phyloP scores from a whole-genome alignment of 441 rosid genomes.

The Biscutella laevigata region DNA sequence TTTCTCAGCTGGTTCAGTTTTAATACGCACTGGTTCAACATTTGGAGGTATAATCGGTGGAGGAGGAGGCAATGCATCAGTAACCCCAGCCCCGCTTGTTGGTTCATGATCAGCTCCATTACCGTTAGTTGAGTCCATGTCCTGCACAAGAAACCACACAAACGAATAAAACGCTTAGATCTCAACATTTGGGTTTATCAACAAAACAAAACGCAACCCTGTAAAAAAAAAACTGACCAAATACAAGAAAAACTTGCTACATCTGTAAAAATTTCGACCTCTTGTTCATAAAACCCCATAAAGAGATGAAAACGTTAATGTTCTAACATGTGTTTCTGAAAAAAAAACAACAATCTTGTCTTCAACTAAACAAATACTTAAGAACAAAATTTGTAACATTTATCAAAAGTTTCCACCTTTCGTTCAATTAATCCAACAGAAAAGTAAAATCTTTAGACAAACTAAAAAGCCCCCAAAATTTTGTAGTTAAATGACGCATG shows the following conservation, averaged over 20 bases:
- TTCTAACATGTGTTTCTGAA: no score
- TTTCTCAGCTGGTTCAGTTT: conserved; percentile 31
- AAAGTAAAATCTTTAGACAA: not conserved
- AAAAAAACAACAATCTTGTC: no score
- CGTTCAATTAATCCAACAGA: no score
- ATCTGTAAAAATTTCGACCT: not conserved
- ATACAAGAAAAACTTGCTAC: not conserved
- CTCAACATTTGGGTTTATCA: not conserved
- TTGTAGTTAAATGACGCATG: conserved; percentile 2
- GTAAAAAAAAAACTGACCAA: not conserved
- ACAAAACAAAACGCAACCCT: not conserved
- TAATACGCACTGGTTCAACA: conserved; percentile 31
- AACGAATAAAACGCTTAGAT: not conserved
- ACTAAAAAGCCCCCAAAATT: not conserved
- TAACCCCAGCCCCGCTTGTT: conserved; percentile 24
- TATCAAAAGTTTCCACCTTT: no score
- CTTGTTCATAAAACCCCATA: not conserved
- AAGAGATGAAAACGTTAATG: no score
- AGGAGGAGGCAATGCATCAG: conserved; percentile 36
- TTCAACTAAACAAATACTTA: no score
- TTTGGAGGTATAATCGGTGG: conserved; percentile 33
- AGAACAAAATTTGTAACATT: no score
- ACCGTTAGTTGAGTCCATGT: conserved; percentile 23
- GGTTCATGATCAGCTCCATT: conserved; percentile 17
- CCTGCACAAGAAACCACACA: conserved; percentile 9